Conservation (phyloP, 345 rosid genomes). For the Sisymbrium altissimum region DNA sequence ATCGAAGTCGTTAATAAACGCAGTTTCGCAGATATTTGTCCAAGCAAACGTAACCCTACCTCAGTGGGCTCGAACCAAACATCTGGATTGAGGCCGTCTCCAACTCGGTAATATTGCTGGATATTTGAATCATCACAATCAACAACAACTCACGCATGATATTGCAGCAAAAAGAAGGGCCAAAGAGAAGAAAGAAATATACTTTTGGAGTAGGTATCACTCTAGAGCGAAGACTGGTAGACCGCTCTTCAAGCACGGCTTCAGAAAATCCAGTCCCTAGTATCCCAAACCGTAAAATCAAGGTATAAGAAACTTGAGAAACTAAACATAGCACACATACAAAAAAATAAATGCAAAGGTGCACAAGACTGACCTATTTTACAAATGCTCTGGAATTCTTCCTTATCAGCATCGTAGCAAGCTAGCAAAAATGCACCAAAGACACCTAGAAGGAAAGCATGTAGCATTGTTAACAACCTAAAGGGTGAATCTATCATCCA, state of each 20-base stretch:
- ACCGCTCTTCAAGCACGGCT: constrained; percentile 75
- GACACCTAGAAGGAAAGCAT: constrained; percentile 48
- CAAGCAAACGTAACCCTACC: constrained; percentile 41
- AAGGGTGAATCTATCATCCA: constrained; percentile 1
- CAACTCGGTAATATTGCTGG: constrained; percentile 74
- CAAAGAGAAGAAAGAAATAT: constrained; percentile 6
- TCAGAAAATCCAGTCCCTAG: constrained; percentile 92
- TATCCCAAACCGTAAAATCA: constrained; percentile 10
- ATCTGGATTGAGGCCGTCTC: constrained; percentile 69
- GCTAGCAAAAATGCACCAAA: constrained; percentile 97
- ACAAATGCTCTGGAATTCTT: constrained; percentile 91
- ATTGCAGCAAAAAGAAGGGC: neutral
- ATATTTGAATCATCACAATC: constrained; percentile 10
- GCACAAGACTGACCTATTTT: constrained; percentile 65
- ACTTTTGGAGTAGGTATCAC: constrained; percentile 82
- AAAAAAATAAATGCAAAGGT: neutral
- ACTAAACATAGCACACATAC: neutral
- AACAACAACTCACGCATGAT: constrained; percentile 5
- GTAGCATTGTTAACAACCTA: constrained; percentile 13
- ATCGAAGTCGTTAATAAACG: neutral
- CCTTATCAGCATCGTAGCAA: constrained; percentile 71
- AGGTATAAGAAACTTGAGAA: neutral
- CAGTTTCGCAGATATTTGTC: neutral
- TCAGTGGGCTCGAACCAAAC: constrained; percentile 93
- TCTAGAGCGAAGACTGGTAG: constrained; percentile 74